Percentiles rank a stretch among this genome's conserved stretches.
These are phyloP conservation scores for Collybiopsis luxurians DNA, from an alignment of 768 basidiomycete genomes.

Conservation along the genomic window DNA sequence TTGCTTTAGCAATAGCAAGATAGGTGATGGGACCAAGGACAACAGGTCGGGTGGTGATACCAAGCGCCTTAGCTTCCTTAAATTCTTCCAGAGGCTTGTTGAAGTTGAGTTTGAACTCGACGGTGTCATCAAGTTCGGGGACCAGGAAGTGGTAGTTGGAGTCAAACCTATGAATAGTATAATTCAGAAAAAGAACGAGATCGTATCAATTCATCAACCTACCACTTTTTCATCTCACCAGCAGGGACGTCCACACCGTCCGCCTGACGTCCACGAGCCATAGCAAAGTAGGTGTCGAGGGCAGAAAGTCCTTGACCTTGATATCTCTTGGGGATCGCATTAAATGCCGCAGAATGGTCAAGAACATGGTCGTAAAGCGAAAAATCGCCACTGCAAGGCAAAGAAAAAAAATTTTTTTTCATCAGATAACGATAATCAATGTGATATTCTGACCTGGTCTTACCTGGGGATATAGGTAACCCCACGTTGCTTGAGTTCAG, in stretches of 20 bases:
- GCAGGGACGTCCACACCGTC: conserved; percentile 95
- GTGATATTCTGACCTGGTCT: conserved; percentile 16
- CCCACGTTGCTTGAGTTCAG: conserved; percentile 58
- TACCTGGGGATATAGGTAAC: conserved; percentile 74
- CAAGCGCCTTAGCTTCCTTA: conserved; percentile 90
- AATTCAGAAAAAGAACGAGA: conserved; percentile 1
- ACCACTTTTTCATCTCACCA: conserved; percentile 99
- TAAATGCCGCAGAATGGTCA: conserved; percentile 95
- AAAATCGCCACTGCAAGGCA: conserved; percentile 99
- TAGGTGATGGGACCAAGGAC: conserved; percentile 94
- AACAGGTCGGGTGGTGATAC: conserved; percentile 91
- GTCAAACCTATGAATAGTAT: conserved; percentile 69
- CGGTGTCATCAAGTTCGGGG: conserved; percentile 87
- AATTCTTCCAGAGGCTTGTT: conserved; percentile 96
- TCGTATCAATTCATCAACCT: conserved; percentile 24
- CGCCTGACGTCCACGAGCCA: conserved; percentile 97
- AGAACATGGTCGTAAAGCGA: conserved; percentile 98
- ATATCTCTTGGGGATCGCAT: conserved; percentile 95
- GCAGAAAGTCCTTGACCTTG: conserved; percentile 78
- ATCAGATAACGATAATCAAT: conserved; percentile 11
- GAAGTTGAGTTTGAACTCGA: conserved; percentile 91
- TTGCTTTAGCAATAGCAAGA: conserved; percentile 89
- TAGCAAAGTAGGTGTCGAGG: conserved; percentile 97
- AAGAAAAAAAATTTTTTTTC: conserved; percentile 13
- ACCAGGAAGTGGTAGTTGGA: conserved; percentile 99